These are phyloP conservation scores for Allium cepa DNA, from an alignment of 106 monocot species.

Conservation along the genomic window DNA sequence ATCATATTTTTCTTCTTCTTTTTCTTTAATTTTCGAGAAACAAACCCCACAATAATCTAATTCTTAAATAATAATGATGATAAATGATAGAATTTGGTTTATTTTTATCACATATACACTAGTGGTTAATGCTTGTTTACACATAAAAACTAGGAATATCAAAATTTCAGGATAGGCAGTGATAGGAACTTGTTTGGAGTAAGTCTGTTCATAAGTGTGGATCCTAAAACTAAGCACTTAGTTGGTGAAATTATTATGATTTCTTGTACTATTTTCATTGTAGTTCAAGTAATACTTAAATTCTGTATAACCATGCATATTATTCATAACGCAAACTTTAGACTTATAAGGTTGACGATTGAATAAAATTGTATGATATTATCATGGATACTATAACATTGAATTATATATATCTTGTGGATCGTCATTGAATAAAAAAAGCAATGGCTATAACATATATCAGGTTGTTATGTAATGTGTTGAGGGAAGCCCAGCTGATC, in stretches of 20 bases:
- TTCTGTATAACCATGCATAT: too few relatives aligned
- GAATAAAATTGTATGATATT: too few relatives aligned
- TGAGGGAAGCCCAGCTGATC: slow-evolving; percentile 86
- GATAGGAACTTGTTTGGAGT: slow-evolving; percentile 94
- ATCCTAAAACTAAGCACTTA: slow-evolving; percentile 64
- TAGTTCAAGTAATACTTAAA: too few relatives aligned
- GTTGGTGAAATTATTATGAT: slow-evolving; percentile 28
- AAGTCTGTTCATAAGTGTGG: slow-evolving; percentile 78
- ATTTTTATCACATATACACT: too few relatives aligned
- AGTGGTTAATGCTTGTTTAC: too few relatives aligned
- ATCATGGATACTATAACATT: neutral
- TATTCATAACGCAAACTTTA: too few relatives aligned
- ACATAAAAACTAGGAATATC: slow-evolving; percentile 48
- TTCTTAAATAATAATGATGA: too few relatives aligned
- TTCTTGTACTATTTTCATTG: neutral
- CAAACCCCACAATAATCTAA: too few relatives aligned
- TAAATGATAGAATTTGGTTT: too few relatives aligned
- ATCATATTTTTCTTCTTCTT: neutral
- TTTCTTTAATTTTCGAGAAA: neutral
- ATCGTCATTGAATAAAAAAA: neutral
- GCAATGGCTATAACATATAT: neutral
- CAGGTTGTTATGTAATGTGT: slow-evolving; percentile 91
- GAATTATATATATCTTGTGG: neutral
- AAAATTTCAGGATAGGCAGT: slow-evolving; percentile 89
- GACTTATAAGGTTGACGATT: too few relatives aligned